Evolutionary conservation across 106 monocot genomes (phyloP).

Genomic region (Agapanthus africanus): DNA sequence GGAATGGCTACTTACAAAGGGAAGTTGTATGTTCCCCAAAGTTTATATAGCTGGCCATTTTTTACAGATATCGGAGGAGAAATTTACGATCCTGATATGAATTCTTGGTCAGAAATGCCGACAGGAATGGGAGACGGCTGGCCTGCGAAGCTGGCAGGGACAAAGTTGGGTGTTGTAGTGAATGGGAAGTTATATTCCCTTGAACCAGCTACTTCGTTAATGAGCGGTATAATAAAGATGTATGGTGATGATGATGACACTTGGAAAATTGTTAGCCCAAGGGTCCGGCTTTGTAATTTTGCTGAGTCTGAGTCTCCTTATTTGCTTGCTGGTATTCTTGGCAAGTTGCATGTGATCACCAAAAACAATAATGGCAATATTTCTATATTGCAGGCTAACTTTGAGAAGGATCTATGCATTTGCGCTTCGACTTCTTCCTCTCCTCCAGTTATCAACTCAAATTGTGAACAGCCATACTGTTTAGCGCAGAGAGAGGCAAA

Average conservation of each 20-base stretch:
- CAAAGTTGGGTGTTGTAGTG: slow-evolving; percentile 77
- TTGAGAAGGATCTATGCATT: slow-evolving; percentile 12
- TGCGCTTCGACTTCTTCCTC: neutral
- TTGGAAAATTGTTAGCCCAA: slow-evolving; percentile 53
- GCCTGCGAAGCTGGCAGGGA: slow-evolving; percentile 87
- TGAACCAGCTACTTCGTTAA: slow-evolving; percentile 60
- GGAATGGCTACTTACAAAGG: slow-evolving; percentile 73
- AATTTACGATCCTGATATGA: slow-evolving; percentile 65
- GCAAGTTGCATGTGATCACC: slow-evolving; percentile 77
- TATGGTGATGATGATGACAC: slow-evolving; percentile 57
- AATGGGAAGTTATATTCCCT: slow-evolving; percentile 60
- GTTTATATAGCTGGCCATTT: slow-evolving; percentile 81
- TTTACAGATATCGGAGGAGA: slow-evolving; percentile 83
- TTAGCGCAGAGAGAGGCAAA: slow-evolving; percentile 16
- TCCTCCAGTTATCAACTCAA: too few species aligned
- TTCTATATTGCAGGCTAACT: slow-evolving; percentile 48
- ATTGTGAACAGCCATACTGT: neutral
- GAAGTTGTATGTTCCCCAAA: slow-evolving; percentile 73
- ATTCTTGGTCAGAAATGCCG: slow-evolving; percentile 75
- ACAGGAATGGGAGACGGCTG: slow-evolving; percentile 95
- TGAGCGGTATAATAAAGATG: slow-evolving; percentile 66
- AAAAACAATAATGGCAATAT: slow-evolving; percentile 44
- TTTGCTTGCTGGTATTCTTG: slow-evolving; percentile 67
- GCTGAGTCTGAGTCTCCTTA: slow-evolving; percentile 66
- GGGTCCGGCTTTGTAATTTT: slow-evolving; percentile 60